Conservation (phyloP, 208 protist species). For the Porcisia hertigi region DNA sequence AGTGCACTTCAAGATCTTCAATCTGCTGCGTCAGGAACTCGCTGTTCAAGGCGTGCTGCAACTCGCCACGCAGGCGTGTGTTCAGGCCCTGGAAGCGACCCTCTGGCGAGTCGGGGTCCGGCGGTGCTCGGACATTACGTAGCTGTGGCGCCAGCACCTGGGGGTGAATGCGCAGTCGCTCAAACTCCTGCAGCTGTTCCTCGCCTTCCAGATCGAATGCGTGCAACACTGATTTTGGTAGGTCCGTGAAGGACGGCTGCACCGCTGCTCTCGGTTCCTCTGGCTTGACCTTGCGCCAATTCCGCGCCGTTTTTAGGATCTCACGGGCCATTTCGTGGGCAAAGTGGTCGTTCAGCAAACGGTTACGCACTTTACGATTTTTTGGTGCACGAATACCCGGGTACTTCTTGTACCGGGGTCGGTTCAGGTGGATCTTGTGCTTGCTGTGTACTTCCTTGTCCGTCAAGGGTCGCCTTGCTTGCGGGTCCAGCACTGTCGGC, state of each 20-base stretch:
- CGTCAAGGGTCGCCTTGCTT: constrained; percentile 69
- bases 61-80: constrained; percentile 67
- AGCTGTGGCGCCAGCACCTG: constrained; percentile 22
- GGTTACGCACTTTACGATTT: constrained; percentile 79
- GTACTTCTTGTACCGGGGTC: constrained; percentile 81
- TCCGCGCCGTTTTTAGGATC: constrained; percentile 51
- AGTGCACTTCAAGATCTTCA: constrained; percentile 76
- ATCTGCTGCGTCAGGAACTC: constrained; percentile 81
- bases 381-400: constrained; percentile 76
- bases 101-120: constrained; percentile 66
- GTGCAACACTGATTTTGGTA: constrained; percentile 56
- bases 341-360: constrained; percentile 84
- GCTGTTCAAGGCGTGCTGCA: constrained; percentile 82
- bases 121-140: constrained; percentile 25
- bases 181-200: constrained; percentile 42
- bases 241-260: constrained; percentile 52
- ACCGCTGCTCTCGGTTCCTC: constrained; percentile 22
- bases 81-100: constrained; percentile 73
- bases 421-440: constrained; percentile 50
- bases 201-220: constrained; percentile 76
- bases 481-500: constrained; percentile 73
- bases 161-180: constrained; percentile 18
- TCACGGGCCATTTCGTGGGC: constrained; percentile 52
- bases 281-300: constrained; percentile 35
- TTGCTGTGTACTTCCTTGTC: constrained; percentile 48